Evolutionary conservation across 352 stramenopile species (phyloP), one percentile per base, ranked within the genome.

Genomic region (Halophytophthora batemanensis): DNA sequence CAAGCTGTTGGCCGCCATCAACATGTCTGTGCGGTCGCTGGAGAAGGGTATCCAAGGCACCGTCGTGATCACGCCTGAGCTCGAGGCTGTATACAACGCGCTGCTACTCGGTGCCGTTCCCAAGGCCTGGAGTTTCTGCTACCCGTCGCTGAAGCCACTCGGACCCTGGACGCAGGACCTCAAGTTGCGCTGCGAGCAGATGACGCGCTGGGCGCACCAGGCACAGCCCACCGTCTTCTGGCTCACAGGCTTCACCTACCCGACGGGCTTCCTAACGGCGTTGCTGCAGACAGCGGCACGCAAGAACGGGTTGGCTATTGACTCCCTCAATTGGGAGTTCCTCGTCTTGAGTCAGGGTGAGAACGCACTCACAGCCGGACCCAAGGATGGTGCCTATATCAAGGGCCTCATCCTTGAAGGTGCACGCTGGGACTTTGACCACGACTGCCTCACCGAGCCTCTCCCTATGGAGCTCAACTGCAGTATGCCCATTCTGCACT

Each of bases 211-310:
- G 94, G 82, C 88, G 0, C 86, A 92, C 38, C 67, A 82, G 21
- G 72, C 65, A 0, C 64, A 97, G 19, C 95, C 95, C 14, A 67
- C 73, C 34, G 82, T 96, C 10, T 98, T 98, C 53, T 98, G 96
- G 95, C 82, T 98, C 6, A 79, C 88, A 2, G 95, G 92, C 3
- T 98, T 98, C 53, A 98, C 95, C 10, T 98, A 98, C 55, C 95
- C 95, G 17, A 98, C 93, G 22, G 89, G 90, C 4, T 98, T 98
- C 47, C 65, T 98, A 5, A 98, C 95, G 0, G 95, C 95, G n/a
- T 55, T 98, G 28, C 67, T 98, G 41, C 95, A 98, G 56, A 98
- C 90, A 0, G 88, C 86, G 42, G 95, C 95, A 15, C 87, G 95
- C 29, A 96, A 96, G 68, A 98, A 98, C 62, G 93, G 91, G 17